Conservation (phyloP, 768 basidiomycete genomes). For the Cyclocybe cylindracea region DNA sequence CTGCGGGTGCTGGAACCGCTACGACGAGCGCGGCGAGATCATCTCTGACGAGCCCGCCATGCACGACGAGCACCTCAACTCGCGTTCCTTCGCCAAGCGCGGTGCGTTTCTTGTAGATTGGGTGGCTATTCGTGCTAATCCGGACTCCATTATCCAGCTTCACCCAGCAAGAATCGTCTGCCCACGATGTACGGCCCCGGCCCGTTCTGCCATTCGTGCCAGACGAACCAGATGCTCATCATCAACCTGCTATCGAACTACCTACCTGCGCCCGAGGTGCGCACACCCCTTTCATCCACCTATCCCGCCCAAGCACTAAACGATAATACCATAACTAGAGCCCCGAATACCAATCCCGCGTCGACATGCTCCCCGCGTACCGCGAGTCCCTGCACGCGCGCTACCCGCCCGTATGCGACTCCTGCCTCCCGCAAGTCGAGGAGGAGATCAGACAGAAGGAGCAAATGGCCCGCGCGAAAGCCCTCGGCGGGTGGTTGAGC, state of each 20-base stretch:
- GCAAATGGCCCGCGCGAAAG: slow-evolving; percentile 77
- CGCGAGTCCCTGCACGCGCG: slow-evolving; percentile 72
- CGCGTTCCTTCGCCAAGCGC: slow-evolving; percentile 67
- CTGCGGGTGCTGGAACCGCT: slow-evolving; percentile 77
- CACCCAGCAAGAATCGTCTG: slow-evolving; percentile 68
- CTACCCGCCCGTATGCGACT: slow-evolving; percentile 84
- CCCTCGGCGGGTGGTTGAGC: slow-evolving; percentile 72
- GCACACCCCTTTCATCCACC: slow-evolving; percentile 22
- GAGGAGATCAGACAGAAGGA: slow-evolving; percentile 79
- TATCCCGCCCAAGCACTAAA: neutral
- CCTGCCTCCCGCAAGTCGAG: slow-evolving; percentile 78
- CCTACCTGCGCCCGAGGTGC: slow-evolving; percentile 74
- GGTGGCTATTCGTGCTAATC: neutral
- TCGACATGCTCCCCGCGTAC: slow-evolving; percentile 70
- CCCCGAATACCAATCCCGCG: slow-evolving; percentile 66
- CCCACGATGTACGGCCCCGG: slow-evolving; percentile 60
- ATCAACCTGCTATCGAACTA: slow-evolving; percentile 89
- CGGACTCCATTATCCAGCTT: slow-evolving; percentile 41
- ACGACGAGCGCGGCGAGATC: slow-evolving; percentile 72
- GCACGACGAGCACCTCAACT: slow-evolving; percentile 78
- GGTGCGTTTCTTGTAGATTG: slow-evolving; percentile 41
- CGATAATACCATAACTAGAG: slow-evolving; percentile 44
- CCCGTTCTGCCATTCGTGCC: slow-evolving; percentile 85
- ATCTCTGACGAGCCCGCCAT: slow-evolving; percentile 86
- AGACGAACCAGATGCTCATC: slow-evolving; percentile 90